Base-by-base conservation (phyloP, 352 stramenopile genomes). In the Phytophthora meadii region DNA sequence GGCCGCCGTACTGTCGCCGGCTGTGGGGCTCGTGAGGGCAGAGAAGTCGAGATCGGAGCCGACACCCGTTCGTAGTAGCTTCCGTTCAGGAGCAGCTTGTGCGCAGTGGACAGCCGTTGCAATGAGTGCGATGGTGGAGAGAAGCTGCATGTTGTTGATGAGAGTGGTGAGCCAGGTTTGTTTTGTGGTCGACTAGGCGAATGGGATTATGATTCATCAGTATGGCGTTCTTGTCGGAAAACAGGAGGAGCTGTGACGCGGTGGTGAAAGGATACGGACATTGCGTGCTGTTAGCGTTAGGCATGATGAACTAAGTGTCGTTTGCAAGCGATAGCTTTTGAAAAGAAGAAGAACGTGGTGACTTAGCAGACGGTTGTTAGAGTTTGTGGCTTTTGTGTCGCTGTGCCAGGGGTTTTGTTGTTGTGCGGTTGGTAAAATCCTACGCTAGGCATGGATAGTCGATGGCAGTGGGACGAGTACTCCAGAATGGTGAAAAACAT, bases 71-170 rank as follows among this genome's bases (percentile, higher is more conserved):
- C 59, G 50, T 5, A 67, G 42, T 17, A 67, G 25, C 27, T 61
- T 67, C 1, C 49, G 50, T 11, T 67, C 59, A 5, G 59, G 32
- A 3, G 28, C 22, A 24, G 47, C 48, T 15, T 53, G 24, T 1
- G n/a, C 30, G 11, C 47, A 59, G 27, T 65, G 57, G 19, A 53
- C 28, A 41, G 57, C 28, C 11, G 47, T 4, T 27, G 28, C 57
- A 7, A 65, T 8, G 11, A 65, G 22, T 1, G 30, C 8, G 40
- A 65, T 19, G 30, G 22, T 65, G 14, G 47, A 47, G 7, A 65
- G 32, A 19, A 59, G 14, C n/a, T 65, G 11, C 36, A 42, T 42
- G 15, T 42, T 8, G 36, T n/a, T 42, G 22, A 22, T 22, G 36
- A 5, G 36, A 42, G 11, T 19, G 36, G 11, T 40, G 34, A n/a